Conservation (phyloP, 306 rosid genomes). For the Datisca glomerata region DNA sequence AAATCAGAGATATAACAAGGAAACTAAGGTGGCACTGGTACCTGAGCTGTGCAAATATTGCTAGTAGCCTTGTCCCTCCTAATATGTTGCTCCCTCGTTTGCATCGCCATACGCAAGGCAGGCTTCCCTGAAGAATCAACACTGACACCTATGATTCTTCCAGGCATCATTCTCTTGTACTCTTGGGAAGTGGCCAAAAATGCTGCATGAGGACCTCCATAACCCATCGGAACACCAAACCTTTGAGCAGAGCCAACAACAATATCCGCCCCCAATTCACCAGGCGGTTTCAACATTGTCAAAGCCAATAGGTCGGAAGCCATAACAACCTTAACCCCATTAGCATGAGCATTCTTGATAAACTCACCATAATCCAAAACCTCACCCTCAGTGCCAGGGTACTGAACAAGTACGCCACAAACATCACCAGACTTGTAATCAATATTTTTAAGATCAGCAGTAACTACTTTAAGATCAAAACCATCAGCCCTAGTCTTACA, state of each 20-base stretch:
- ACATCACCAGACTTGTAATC: constrained; percentile 85
- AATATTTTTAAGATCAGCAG: constrained; percentile 52
- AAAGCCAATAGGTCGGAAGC: constrained; percentile 83
- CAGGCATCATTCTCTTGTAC: constrained; percentile 99
- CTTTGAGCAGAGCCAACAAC: constrained; percentile 98
- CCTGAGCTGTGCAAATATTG: constrained; percentile 99
- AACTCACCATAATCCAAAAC: constrained; percentile 89
- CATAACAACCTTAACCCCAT: constrained; percentile 97
- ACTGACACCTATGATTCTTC: constrained; percentile 90
- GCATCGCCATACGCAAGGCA: constrained; percentile 99
- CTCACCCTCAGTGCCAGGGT: constrained; percentile 98
- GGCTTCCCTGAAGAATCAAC: constrained; percentile 86
- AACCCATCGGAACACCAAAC: constrained; percentile 99
- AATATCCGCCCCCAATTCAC: constrained; percentile 90
- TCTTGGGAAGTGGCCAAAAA: constrained; percentile 97
- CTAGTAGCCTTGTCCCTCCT: constrained; percentile 98
- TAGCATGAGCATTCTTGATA: constrained; percentile 81
- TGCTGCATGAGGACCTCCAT: constrained; percentile 99
- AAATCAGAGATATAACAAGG: too few relatives aligned
- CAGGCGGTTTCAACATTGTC: constrained; percentile 90
- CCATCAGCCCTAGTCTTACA: constrained; percentile 91
- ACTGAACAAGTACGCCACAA: constrained; percentile 96
- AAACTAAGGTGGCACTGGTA: too few relatives aligned
- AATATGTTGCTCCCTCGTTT: constrained; percentile 98
- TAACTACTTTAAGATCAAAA: constrained; percentile 68